phyloP scores from a whole-genome alignment of 345 rosid species.

The Arabis alpina region DNA sequence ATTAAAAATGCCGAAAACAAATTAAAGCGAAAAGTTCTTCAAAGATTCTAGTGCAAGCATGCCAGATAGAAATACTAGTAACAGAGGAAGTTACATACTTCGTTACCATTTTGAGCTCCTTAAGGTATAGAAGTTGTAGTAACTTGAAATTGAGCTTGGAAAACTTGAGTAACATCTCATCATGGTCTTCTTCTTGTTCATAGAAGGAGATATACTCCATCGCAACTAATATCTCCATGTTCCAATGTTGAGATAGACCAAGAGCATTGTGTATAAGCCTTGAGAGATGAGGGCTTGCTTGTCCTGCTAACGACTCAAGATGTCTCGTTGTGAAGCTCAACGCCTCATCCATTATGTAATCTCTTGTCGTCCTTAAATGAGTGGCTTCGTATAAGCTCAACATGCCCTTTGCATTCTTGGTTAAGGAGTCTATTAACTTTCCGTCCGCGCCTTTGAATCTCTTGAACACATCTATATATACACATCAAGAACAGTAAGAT shows the following conservation, averaged over 20 bases:
- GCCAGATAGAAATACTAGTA: neutral
- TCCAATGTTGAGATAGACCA: conserved; percentile 6
- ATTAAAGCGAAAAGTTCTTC: neutral
- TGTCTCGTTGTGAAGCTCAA: conserved; percentile 10
- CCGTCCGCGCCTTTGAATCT: conserved; percentile 39
- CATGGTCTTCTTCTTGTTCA: conserved; percentile 1
- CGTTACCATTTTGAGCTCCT: conserved; percentile 18
- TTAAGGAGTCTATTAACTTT: conserved; percentile 17
- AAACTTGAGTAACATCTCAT: conserved; percentile 24
- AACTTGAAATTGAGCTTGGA: conserved; percentile 30
- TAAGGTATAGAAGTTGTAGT: neutral
- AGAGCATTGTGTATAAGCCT: conserved; percentile 17
- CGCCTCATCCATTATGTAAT: conserved; percentile 46
- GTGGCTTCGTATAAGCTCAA: conserved; percentile 52
- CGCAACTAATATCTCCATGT: conserved; percentile 17
- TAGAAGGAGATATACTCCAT: conserved; percentile 17
- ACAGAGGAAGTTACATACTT: conserved; percentile 7
- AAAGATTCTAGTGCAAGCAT: too few species aligned
- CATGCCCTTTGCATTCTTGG: conserved; percentile 41
- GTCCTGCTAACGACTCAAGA: neutral
- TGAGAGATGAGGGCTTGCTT: neutral
- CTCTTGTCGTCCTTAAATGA: conserved; percentile 34
- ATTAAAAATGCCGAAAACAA: too few species aligned
- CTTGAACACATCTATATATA: conserved; percentile 43
- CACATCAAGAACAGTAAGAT: neutral